These are phyloP conservation scores for Kwoniella dejecticola DNA, from an alignment of 768 basidiomycete species.

Conservation along the genomic window DNA sequence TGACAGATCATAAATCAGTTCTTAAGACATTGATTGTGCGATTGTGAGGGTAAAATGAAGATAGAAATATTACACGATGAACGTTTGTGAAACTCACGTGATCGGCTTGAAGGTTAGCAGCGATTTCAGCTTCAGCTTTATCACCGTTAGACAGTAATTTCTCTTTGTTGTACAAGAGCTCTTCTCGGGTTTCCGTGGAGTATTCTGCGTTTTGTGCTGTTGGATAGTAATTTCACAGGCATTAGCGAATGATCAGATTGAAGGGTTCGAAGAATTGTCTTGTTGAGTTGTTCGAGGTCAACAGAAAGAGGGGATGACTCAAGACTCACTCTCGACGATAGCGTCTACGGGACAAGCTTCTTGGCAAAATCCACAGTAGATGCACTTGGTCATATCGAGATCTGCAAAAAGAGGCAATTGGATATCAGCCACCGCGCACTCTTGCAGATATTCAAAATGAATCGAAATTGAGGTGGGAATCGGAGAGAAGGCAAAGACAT, in stretches of 20 bases:
- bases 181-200: conserved; percentile 96
- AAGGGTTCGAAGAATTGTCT: no score
- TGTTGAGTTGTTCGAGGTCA: no score
- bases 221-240: neutral
- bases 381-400: conserved; percentile 99
- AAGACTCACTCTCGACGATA: conserved; percentile 88
- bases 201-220: conserved; percentile 96
- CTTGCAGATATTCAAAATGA: neutral
- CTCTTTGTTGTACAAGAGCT: conserved; percentile 98
- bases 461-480: neutral
- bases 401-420: conserved; percentile 59
- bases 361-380: conserved; percentile 99
- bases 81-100: conserved; percentile 57
- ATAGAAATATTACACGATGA: no score
- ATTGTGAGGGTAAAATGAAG: no score
- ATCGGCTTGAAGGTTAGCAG: conserved; percentile 69
- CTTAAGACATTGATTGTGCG: no score
- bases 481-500: no score
- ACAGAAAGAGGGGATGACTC: neutral
- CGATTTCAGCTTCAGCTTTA: conserved; percentile 94
- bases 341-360: conserved; percentile 99
- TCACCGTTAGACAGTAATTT: conserved; percentile 96
- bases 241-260: no score
- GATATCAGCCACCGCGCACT: neutral
- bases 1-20: neutral